phyloP scores from a whole-genome alignment of 371 early-diverging fungal genomes.

The Dichotomocladium elegans region DNA sequence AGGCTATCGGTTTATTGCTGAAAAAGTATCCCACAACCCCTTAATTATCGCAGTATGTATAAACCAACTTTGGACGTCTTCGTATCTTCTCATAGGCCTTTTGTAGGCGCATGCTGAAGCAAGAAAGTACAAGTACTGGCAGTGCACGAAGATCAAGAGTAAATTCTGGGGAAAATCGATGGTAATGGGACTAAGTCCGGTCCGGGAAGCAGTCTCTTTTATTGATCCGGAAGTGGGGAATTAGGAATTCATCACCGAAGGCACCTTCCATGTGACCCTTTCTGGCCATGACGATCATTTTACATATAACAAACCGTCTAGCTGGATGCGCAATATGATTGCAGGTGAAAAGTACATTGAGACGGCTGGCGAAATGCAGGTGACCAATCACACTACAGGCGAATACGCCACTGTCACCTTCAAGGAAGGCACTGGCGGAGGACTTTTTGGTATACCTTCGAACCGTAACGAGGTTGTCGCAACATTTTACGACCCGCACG shows the following conservation, averaged over 20 bases:
- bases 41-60: slow-evolving; percentile 69
- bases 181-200: not conserved
- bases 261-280: slow-evolving; percentile 68
- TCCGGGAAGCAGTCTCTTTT: too few species aligned
- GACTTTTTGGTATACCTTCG: slow-evolving; percentile 54
- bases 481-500: slow-evolving; percentile 44
- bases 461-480: slow-evolving; percentile 68
- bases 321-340: slow-evolving; percentile 82
- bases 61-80: not conserved
- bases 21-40: slow-evolving; percentile 89
- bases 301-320: slow-evolving; percentile 75
- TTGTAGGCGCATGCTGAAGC: slow-evolving; percentile 59
- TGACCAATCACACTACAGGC: slow-evolving; percentile 70
- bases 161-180: slow-evolving; percentile 79
- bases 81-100: not conserved
- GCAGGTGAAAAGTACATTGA: slow-evolving; percentile 76
- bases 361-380: slow-evolving; percentile 72
- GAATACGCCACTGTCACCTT: slow-evolving; percentile 59
- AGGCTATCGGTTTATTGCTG: slow-evolving; percentile 78
- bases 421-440: slow-evolving; percentile 57
- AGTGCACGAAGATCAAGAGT: slow-evolving; percentile 73
- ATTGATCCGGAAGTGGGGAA: not conserved
- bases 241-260: slow-evolving; percentile 67
- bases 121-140: slow-evolving; percentile 62
- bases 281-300: slow-evolving; percentile 66